These are phyloP conservation scores for Aspergillus fumigatus DNA, from an alignment of 2,329 filamentous ascomycete genomes.

Conservation along the genomic window DNA sequence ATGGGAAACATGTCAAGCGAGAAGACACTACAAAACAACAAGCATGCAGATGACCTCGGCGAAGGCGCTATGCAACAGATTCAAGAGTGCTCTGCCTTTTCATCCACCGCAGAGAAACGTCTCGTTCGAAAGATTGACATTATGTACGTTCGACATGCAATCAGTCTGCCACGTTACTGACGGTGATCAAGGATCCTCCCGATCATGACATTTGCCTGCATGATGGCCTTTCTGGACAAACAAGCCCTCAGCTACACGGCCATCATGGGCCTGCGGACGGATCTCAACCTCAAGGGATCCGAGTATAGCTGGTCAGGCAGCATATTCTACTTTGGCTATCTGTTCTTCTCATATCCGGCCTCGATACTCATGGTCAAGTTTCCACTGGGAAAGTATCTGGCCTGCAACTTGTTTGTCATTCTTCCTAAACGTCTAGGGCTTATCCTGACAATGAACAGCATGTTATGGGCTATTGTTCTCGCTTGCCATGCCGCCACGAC, in stretches of 20 bases:
- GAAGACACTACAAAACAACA: not conserved
- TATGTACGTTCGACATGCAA: constrained; percentile 8
- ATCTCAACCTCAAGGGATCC: constrained; percentile 23
- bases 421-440: too few relatives aligned
- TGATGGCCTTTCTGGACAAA: constrained; percentile 35
- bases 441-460: constrained; percentile 5
- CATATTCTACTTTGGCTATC: constrained; percentile 25
- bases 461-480: constrained; percentile 29
- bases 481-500: constrained; percentile 33
- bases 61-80: constrained; percentile 11
- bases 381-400: constrained; percentile 34
- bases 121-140: constrained; percentile 21
- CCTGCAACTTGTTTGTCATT: constrained; percentile 16
- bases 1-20: not conserved
- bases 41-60: constrained; percentile 3
- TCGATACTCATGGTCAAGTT: constrained; percentile 34
- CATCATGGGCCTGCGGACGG: constrained; percentile 30
- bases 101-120: constrained; percentile 13
- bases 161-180: not conserved
- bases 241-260: constrained; percentile 29
- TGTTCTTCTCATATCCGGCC: constrained; percentile 31
- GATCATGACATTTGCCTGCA: constrained; percentile 24
- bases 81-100: constrained; percentile 9
- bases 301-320: constrained; percentile 21
- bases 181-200: constrained; percentile 16